Base-by-base conservation (phyloP, 345 rosid genomes). In the Populus davidiana region DNA sequence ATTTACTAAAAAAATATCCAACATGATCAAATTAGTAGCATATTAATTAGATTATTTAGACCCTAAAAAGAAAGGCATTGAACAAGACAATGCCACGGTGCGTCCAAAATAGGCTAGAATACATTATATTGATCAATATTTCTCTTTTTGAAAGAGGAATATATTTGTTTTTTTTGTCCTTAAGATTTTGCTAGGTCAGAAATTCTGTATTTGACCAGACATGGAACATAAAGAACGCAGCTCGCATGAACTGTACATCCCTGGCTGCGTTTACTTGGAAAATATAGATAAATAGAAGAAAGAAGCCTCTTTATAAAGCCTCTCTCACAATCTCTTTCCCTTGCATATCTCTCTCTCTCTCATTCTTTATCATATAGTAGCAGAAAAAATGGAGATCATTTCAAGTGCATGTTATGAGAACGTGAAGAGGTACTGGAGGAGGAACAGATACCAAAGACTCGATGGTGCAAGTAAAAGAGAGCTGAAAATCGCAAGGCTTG, bases 391-490 rank as follows among this genome's bases (percentile, higher is more conserved):
- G 90, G 82, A 79, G 66, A 69, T 73, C 5, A 68, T 73, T 36
- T 59, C 80, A 3, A 52, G 69, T 38, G 70, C 77, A 1, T 79
- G 8, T 31, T 79, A 69, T 43, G 79, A 82, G 20, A 79, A 35
- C 78, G 33, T 84, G 80, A 86, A 88, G 81, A 86, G 89, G 77
- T 71, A n/a, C 44, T 79, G 87, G 86, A 83, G 85, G 72, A 82
- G 87, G 65, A 88, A 72, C 68, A 78, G 77, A 66, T 86, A 86
- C 81, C 86, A 81, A 27, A 83, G 79, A 59, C 77, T 88, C 16
- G 13, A 56, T 10, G 66, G 76, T 10, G 36, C 44, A 21, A 25
- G 9, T 39, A 75, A 25, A 11, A 81, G 70, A 77, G 83, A 78
- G 86, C 76, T 86, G 20, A 81, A 72, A 80, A 49, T 86, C 7